Base-by-base conservation (phyloP, 2,329 filamentous ascomycete genomes). In the Diaporthe helianthi region DNA sequence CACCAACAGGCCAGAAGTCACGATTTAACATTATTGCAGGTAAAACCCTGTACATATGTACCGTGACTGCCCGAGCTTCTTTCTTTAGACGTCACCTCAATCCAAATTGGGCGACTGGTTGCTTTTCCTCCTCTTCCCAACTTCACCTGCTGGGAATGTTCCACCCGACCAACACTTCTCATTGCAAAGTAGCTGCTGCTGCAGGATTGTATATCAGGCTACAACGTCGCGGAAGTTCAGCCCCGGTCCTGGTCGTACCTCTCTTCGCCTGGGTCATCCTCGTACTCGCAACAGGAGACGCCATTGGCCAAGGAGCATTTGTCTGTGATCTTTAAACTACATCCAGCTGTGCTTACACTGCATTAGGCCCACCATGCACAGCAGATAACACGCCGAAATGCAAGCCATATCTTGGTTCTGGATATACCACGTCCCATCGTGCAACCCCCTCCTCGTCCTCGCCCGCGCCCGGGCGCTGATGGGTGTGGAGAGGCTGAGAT, bases 71-170 rank as follows among this genome's bases (percentile, higher is more conserved):
- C 15, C 33, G 29, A 67, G 55, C 64, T 69, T 67, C 51, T 71
- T 69, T 67, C 51, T 71, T 69, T 67, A 54, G 61, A 58, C 47
- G 38, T 63, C 65, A 69, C 55, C 29, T 31, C 38, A 51, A 66
- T 38, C 41, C 31, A 19, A 38, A 29, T 17, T 36, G 36, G 4
- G 10, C 36, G 6, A 10, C 31, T 10, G 31, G 8, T 33, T 61
- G 24, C 22, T 33, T 46, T 46, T 44, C 12, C 55, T 33, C 26
- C 5, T 9, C 41, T 47, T 24, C 33, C 12, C 63, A 41, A 22
- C 36, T 29, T 22, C 53, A 58, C 36, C 36, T 29, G 13, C 17
- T 15, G 10, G 12, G 13, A n/a, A 22, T 55, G 13, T 55, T n/a
- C 24, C 53, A 1, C 54, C 22, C n/a, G 54, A 19, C 33, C 22